These are phyloP conservation scores for Neofusicoccum umdonicola DNA, from an alignment of 2,329 filamentous ascomycete species.

Conservation along the genomic window DNA sequence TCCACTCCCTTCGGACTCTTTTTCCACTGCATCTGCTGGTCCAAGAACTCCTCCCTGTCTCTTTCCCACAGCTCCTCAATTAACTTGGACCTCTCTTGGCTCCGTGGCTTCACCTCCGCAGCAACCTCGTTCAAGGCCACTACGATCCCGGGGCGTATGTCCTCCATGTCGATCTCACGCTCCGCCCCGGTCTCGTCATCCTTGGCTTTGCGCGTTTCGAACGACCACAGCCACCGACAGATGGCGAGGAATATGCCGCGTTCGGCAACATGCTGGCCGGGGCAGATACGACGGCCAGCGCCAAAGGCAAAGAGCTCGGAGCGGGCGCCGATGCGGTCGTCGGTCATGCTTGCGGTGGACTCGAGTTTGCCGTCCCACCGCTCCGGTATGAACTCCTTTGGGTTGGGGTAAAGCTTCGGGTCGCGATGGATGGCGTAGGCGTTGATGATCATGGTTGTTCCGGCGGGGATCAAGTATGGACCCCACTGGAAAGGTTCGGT, in stretches of 20 bases:
- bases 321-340: constrained; percentile 20
- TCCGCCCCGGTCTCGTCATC: constrained; percentile 13
- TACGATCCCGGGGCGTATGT: constrained; percentile 21
- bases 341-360: constrained; percentile 21
- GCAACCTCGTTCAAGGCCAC: constrained; percentile 22
- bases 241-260: constrained; percentile 31
- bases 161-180: not conserved
- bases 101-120: constrained; percentile 22
- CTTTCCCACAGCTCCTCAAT: constrained; percentile 22
- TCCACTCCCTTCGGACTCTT: constrained; percentile 21
- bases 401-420: constrained; percentile 17
- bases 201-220: constrained; percentile 21
- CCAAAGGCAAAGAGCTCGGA: constrained; percentile 39
- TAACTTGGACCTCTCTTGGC: constrained; percentile 6
- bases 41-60: constrained; percentile 20
- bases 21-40: constrained; percentile 23
- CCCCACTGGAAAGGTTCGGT: constrained; percentile 34
- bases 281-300: constrained; percentile 37
- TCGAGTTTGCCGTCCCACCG: constrained; percentile 23
- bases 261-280: constrained; percentile 38
- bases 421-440: constrained; percentile 35
- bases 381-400: constrained; percentile 14
- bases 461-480: constrained; percentile 38
- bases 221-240: constrained; percentile 34
- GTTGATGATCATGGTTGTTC: constrained; percentile 38